Evolutionary conservation across 441 rosid species (phyloP).

Genomic region (Geranium incanum): DNA sequence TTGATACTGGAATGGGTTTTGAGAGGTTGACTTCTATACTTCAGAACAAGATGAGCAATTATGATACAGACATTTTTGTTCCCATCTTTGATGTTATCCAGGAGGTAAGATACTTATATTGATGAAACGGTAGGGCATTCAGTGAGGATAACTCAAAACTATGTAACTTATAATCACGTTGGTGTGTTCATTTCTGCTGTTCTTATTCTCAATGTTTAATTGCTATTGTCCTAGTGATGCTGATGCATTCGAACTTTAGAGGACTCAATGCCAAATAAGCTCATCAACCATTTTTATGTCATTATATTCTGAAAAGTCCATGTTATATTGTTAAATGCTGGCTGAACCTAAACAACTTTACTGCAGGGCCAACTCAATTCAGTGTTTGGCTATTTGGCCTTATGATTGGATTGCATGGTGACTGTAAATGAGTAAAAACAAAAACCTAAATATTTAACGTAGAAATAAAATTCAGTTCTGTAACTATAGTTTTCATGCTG

Average conservation of each 20-base stretch:
- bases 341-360: no score
- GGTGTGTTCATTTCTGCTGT: neutral
- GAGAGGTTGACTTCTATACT: conserved; percentile 89
- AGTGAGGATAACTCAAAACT: neutral
- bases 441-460: neutral
- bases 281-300: no score
- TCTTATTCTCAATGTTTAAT: neutral
- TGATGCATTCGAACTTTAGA: neutral
- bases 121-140: neutral
- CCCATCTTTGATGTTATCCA: conserved; percentile 90
- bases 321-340: no score
- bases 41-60: conserved; percentile 97
- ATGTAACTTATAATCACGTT: neutral
- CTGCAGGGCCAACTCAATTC: no score
- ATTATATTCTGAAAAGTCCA: no score
- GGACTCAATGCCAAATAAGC: neutral
- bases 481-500: neutral
- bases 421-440: neutral
- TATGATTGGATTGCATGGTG: no score
- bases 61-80: conserved; percentile 90
- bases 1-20: conserved; percentile 97
- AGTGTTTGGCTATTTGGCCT: no score
- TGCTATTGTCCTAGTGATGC: neutral
- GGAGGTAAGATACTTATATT: conserved; percentile 37
- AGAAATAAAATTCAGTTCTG: neutral